These are phyloP conservation scores for Athelia psychrophila DNA, from an alignment of 1,284 basidiomycete genomes.

Conservation along the genomic window DNA sequence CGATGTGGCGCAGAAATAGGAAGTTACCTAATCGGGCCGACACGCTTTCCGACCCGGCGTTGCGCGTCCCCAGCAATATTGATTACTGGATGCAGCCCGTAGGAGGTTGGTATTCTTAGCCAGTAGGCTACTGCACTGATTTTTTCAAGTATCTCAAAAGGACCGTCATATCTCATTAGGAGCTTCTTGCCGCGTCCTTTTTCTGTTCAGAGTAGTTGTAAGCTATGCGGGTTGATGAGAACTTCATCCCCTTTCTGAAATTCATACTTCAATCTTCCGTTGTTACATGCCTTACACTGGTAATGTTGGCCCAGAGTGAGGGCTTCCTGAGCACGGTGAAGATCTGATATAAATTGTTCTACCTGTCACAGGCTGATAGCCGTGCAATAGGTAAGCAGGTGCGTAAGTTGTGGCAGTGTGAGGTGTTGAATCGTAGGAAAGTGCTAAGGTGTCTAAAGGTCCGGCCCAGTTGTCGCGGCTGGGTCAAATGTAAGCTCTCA, in stretches of 20 bases:
- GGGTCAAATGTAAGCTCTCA: conserved; percentile 19
- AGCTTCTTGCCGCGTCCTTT: conserved; percentile 10
- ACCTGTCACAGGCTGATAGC: conserved; percentile 17
- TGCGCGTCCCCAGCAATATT: no score
- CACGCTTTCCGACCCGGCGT: no score
- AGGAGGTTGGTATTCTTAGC: background rate
- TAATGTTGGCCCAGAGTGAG: conserved; percentile 16
- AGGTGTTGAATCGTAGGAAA: conserved; percentile 20
- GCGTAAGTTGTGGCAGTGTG: conserved; percentile 19
- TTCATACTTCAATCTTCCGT: conserved; percentile 10
- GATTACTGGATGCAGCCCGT: background rate
- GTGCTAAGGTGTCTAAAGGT: conserved; percentile 10
- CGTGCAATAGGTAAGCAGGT: conserved; percentile 21
- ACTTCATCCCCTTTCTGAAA: conserved; percentile 22
- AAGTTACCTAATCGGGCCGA: no score
- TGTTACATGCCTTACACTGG: conserved; percentile 24
- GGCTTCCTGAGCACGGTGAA: conserved; percentile 18
- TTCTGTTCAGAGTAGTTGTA: conserved; percentile 11
- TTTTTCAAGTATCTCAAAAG: conserved; percentile 18
- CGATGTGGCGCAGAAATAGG: no score
- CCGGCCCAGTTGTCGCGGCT: conserved; percentile 14
- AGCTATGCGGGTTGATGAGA: conserved; percentile 18
- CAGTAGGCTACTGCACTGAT: conserved; percentile 9
- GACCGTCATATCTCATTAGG: conserved; percentile 15
- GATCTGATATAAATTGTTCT: conserved; percentile 15